phyloP scores from a whole-genome alignment of 345 rosid species.

The Noccaea bulbosa region DNA sequence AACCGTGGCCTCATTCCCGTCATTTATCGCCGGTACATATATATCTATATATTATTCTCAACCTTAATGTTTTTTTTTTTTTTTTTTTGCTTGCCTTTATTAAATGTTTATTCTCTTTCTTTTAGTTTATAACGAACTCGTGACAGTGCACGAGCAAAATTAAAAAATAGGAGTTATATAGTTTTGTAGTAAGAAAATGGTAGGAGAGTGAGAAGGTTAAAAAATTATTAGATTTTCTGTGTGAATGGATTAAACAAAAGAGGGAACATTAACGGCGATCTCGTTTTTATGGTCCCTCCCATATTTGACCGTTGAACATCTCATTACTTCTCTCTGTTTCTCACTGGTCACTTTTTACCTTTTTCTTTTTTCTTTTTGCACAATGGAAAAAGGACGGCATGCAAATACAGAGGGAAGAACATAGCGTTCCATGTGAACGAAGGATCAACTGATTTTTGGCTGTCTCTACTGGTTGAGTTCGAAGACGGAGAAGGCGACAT shows the following conservation, averaged over 20 bases:
- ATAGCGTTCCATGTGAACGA: constrained; percentile 91
- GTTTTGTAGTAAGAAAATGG: constrained; percentile 5
- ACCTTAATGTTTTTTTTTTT: too few relatives aligned
- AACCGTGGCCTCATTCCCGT: constrained; percentile 84
- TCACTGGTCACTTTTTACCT: background rate
- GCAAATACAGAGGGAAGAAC: constrained; percentile 82
- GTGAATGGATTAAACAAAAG: constrained; percentile 30
- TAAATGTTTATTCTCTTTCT: constrained; percentile 16
- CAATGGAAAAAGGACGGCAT: constrained; percentile 65
- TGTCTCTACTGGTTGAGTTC: constrained; percentile 81
- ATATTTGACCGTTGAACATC: constrained; percentile 40
- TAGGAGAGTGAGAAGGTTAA: background rate
- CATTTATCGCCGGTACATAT: constrained; percentile 59
- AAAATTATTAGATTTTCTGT: background rate
- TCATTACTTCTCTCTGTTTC: background rate
- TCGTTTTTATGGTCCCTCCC: constrained; percentile 32
- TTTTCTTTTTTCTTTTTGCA: background rate
- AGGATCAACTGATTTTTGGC: constrained; percentile 90
- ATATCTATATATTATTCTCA: constrained; percentile 1
- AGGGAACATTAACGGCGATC: constrained; percentile 32
- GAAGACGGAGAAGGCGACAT: constrained; percentile 99
- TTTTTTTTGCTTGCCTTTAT: background rate
- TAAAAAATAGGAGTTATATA: background rate
- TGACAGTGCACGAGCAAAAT: constrained; percentile 36
- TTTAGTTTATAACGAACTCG: constrained; percentile 28